Evolutionary conservation across 108 stramenopile species (phyloP), one percentile per base, ranked within the genome.

Genomic region (Schizochytrium sp.): DNA sequence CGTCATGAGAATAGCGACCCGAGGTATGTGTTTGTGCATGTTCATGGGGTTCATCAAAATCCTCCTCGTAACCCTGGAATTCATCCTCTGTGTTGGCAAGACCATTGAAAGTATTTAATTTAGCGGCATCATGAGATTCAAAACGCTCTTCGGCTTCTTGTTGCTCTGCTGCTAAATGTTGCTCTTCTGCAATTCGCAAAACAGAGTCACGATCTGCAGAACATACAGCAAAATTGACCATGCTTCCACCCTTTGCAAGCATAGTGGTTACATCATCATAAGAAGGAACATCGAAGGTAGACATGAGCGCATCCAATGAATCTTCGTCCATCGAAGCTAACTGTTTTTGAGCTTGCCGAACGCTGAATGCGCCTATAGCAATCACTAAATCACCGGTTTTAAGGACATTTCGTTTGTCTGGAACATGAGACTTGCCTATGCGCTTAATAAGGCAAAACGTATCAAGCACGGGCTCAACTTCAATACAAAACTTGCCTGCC

Each of bases 401-500:
- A 19, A 83, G 73, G 5, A 53, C 50, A 28, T 50, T 12, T 17
- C 73, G 46, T n/a, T 83, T 53, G 19, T 83, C 73, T 19, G 47
- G 28, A 7, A 83, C 73, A 50, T 53, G 50, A 38, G 49, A 17
- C 73, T 83, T 83, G 49, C 73, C 73, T n/a, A 83, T 19, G 12
- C 50, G 46, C 45, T 83, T 83, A 28, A 83, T 50, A 0, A 83
- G 49, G 50, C 73, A 83, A 53, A 12, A 83, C 7, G 50, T n/a
- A 53, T 83, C 73, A 50, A 53, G 50, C 8, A 83, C 73, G 50
- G 73, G 50, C 50, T 83, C 73, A 4, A 83, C 73, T 1, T 83
- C 73, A 8, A 83, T 83, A 50, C 73, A 83, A 46, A 83, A 83
- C 73, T 38, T 83, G 4, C 73, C 73, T 0, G 73, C 73, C 19